A percentile compares a stretch with the other conserved stretches of the same genome.
Conservation (phyloP, 163 green algal species). For the Trebouxia gelatinosa region DNA sequence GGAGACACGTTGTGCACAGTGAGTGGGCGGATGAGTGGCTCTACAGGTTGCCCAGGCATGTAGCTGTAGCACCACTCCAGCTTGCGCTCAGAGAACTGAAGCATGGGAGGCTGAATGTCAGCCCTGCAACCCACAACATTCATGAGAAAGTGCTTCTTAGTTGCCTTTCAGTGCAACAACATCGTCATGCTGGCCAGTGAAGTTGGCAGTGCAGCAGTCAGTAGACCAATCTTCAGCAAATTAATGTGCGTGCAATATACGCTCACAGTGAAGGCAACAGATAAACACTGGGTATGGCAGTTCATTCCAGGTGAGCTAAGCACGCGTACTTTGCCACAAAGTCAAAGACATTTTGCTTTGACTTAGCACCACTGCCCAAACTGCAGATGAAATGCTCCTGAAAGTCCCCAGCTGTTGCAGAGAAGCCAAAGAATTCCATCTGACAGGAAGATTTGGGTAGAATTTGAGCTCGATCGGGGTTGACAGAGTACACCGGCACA, state of each 20-base stretch:
- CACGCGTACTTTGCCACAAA: background rate
- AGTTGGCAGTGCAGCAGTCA: background rate
- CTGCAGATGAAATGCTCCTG: conserved; percentile 40
- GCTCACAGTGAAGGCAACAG: no score
- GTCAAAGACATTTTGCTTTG: conserved; percentile 32
- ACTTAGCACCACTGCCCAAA: conserved; percentile 26
- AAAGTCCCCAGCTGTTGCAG: conserved; percentile 29
- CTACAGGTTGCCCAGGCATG: conserved; percentile 8
- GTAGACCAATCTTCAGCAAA: background rate
- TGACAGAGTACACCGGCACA: conserved; percentile 63
- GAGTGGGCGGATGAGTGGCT: conserved; percentile 33
- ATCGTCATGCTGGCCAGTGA: background rate
- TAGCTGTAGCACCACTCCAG: conserved; percentile 67
- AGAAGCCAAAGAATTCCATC: conserved; percentile 58
- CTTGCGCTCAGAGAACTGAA: conserved; percentile 61
- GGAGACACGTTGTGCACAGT: conserved; percentile 64
- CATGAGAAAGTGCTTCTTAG: background rate
- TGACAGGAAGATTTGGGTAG: conserved; percentile 48
- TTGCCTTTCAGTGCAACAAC: background rate
- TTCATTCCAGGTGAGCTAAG: background rate
- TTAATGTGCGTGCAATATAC: no score
- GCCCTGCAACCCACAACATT: conserved; percentile 32
- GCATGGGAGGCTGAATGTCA: conserved; percentile 60
- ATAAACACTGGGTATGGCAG: background rate
- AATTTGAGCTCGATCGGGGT: conserved; percentile 54